These are phyloP conservation scores for Lavandula angustifolia DNA, from an alignment of 257 asterid species.

Conservation along the genomic window DNA sequence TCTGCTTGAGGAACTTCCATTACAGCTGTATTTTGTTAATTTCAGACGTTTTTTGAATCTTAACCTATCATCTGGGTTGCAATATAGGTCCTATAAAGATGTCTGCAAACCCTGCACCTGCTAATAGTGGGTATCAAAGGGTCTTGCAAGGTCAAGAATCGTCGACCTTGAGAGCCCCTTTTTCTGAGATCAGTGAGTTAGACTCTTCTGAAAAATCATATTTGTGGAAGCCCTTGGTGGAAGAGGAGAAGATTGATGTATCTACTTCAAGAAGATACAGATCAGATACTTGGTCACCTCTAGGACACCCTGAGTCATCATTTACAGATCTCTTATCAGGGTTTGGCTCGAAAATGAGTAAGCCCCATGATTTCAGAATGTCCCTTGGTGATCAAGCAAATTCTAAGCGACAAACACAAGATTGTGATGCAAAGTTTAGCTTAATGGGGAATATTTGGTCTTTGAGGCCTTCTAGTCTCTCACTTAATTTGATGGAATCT, in stretches of 20 bases:
- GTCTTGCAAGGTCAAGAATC: conserved; percentile 97
- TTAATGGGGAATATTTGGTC: conserved; percentile 64
- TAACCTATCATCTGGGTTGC: conserved; percentile 11
- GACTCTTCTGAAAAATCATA: conserved; percentile 65
- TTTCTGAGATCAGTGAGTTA: conserved; percentile 69
- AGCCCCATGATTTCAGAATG: conserved; percentile 45
- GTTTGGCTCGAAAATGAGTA: conserved; percentile 60
- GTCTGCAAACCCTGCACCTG: conserved; percentile 65
- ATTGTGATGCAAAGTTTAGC: conserved; percentile 52
- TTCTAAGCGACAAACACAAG: conserved; percentile 50
- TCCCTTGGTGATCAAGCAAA: conserved; percentile 48
- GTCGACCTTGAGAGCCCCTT: conserved; percentile 70
- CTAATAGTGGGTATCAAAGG: conserved; percentile 65
- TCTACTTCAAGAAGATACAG: conserved; percentile 59
- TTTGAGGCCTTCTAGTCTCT: conserved; percentile 53
- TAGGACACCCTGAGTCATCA: conserved; percentile 70
- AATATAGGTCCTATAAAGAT: conserved; percentile 63
- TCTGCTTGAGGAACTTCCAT: conserved; percentile 20
- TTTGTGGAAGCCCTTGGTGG: conserved; percentile 55
- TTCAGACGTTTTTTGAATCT: conserved; percentile 10
- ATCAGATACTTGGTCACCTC: conserved; percentile 62
- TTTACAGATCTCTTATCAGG: conserved; percentile 81
- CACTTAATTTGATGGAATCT: conserved; percentile 71
- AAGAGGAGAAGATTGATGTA: conserved; percentile 55
- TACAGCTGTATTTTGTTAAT: conserved; percentile 11